A percentile compares a stretch with the other conserved stretches of the same genome.
These are phyloP conservation scores for Artemisia argyi DNA, from an alignment of 129 eudicot genomes.

Conservation along the genomic window DNA sequence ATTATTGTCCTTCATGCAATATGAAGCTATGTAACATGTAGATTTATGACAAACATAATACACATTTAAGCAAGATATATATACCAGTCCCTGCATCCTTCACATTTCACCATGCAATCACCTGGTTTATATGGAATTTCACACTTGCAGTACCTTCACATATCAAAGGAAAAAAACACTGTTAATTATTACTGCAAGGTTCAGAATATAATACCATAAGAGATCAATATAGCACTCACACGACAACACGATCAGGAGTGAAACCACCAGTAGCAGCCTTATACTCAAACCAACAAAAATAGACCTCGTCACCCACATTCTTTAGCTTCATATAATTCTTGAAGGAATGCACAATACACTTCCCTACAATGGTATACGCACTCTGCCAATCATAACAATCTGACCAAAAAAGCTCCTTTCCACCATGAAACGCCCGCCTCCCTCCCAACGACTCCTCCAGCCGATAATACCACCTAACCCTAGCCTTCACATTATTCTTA, in stretches of 20 bases:
- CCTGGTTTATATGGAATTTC: slow-evolving; percentile 27
- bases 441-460: slow-evolving; percentile 21
- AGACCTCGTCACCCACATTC: slow-evolving; percentile 6
- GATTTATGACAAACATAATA: neutral
- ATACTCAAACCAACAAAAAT: slow-evolving; percentile 26
- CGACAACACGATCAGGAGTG: slow-evolving; percentile 20
- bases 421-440: slow-evolving; percentile 14
- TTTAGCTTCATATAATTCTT: slow-evolving; percentile 21
- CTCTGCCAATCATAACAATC: slow-evolving; percentile 22
- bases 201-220: neutral
- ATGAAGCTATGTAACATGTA: neutral
- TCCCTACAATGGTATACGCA: slow-evolving; percentile 16
- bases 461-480: slow-evolving; percentile 18
- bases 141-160: slow-evolving; percentile 26
- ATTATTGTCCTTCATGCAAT: neutral
- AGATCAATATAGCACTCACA: slow-evolving; percentile 2
- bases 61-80: neutral
- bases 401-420: slow-evolving; percentile 12
- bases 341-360: slow-evolving; percentile 15
- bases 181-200: neutral
- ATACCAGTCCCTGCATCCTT: slow-evolving; percentile 32
- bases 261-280: slow-evolving; percentile 27
- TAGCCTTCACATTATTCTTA: slow-evolving; percentile 11
- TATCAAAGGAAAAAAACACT: neutral
- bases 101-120: slow-evolving; percentile 29